A percentile compares a stretch with the other conserved stretches of the same genome.
phyloP scores from a whole-genome alignment of 805 yeast genomes.

The Saccharomycopsis fodiens region DNA sequence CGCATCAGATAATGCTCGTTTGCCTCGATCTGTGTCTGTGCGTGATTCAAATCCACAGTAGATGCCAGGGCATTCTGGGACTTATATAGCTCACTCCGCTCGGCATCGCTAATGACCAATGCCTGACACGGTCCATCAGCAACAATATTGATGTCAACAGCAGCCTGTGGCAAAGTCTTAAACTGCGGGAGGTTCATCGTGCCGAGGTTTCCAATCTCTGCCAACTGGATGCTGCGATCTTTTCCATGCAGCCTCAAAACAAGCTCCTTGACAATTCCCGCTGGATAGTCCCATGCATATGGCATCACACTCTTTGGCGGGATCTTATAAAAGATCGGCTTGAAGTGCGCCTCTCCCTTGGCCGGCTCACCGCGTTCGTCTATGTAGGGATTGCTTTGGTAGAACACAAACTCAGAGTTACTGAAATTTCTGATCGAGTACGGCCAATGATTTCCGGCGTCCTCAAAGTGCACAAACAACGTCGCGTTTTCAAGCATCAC shows the following conservation, averaged over 20 bases:
- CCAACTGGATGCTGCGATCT: constrained; percentile 73
- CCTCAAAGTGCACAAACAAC: constrained; percentile 63
- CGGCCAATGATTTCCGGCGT: constrained; percentile 84
- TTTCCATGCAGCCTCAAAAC: constrained; percentile 63
- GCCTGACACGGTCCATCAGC: constrained; percentile 97
- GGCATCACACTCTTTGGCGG: constrained; percentile 96
- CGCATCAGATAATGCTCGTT: constrained; percentile 30
- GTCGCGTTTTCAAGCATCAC: constrained; percentile 76
- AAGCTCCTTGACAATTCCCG: constrained; percentile 77
- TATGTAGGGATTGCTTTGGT: constrained; percentile 70
- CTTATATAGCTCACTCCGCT: constrained; percentile 69
- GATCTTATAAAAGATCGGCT: constrained; percentile 71
- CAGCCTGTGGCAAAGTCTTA: constrained; percentile 33
- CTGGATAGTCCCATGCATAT: constrained; percentile 96
- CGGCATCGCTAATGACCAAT: constrained; percentile 74
- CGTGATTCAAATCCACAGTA: constrained; percentile 31
- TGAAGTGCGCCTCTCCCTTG: constrained; percentile 47
- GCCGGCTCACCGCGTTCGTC: constrained; percentile 52
- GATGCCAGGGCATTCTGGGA: constrained; percentile 34
- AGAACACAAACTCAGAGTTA: constrained; percentile 76
- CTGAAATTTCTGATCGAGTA: constrained; percentile 85
- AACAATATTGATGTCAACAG: constrained; percentile 82
- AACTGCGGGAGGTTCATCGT: constrained; percentile 72
- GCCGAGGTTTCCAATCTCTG: constrained; percentile 85
- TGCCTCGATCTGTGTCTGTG: constrained; percentile 44